These are phyloP conservation scores for Ramularia endophylla DNA, from an alignment of 2,329 filamentous ascomycete species.

Conservation along the genomic window DNA sequence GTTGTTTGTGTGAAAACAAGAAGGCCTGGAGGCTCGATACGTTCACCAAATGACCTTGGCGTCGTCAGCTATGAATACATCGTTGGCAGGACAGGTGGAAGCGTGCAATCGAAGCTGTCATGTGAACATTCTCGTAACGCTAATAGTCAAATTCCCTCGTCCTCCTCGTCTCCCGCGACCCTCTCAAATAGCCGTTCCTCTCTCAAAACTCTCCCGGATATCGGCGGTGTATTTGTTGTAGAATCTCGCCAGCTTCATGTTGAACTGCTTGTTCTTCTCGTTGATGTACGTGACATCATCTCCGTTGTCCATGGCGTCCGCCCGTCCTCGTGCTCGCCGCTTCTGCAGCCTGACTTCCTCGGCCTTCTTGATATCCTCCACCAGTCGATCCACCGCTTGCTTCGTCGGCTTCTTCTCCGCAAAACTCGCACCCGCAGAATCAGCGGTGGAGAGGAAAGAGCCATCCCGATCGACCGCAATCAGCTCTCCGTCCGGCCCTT, in stretches of 20 bases:
- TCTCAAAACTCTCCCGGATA: slow-evolving; percentile 95
- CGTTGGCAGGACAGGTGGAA: too few relatives aligned
- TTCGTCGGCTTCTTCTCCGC: slow-evolving; percentile 81
- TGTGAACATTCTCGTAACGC: too few relatives aligned
- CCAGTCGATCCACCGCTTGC: slow-evolving; percentile 79
- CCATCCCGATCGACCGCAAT: slow-evolving; percentile 91
- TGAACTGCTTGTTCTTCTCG: slow-evolving; percentile 99
- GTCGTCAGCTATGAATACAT: too few relatives aligned
- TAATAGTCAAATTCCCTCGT: background rate
- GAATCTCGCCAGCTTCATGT: slow-evolving; percentile 91
- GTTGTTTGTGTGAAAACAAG: too few relatives aligned
- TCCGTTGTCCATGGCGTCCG: slow-evolving; percentile 65
- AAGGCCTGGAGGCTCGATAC: too few relatives aligned
- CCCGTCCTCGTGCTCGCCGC: slow-evolving; percentile 68
- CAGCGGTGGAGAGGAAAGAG: slow-evolving; percentile 81
- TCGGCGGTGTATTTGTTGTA: slow-evolving; percentile 99
- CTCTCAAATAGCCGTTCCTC: slow-evolving; percentile 86
- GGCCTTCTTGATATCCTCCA: slow-evolving; percentile 78
- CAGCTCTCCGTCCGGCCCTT: slow-evolving; percentile 90
- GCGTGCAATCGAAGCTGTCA: too few relatives aligned
- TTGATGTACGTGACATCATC: slow-evolving; percentile 98
- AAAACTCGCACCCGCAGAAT: slow-evolving; percentile 67
- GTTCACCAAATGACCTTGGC: too few relatives aligned
- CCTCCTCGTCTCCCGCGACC: slow-evolving; percentile 22
- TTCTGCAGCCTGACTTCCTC: slow-evolving; percentile 85